Evolutionary conservation across 331 rosid species (phyloP).

Genomic region (Erythrophleum ivorense): DNA sequence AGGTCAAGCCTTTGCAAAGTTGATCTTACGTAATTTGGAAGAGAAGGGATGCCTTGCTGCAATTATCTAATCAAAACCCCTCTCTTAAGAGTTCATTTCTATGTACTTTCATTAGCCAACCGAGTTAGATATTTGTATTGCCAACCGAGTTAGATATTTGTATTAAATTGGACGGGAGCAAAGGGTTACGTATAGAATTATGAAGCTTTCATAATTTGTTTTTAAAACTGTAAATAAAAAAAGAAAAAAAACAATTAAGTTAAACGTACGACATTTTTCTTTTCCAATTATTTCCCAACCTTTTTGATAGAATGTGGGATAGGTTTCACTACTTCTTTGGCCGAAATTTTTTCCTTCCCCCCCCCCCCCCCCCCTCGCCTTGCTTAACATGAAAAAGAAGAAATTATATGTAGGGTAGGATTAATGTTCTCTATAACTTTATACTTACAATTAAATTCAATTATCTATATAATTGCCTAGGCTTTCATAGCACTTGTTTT

Average conservation of each 20-base stretch:
- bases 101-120: conserved; percentile 35
- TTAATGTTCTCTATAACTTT: no score
- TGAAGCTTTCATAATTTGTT: neutral
- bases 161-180: conserved; percentile 9
- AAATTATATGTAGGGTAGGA: no score
- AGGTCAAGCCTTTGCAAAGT: conserved; percentile 79
- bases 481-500: no score
- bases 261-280: neutral
- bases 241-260: no score
- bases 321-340: no score
- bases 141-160: conserved; percentile 36
- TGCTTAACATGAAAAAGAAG: no score
- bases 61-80: conserved; percentile 22
- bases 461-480: no score
- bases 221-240: neutral
- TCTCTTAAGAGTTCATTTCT: neutral
- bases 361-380: no score
- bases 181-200: neutral
- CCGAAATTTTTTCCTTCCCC: no score
- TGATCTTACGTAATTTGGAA: conserved; percentile 44
- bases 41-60: conserved; percentile 32
- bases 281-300: neutral
- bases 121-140: conserved; percentile 34
- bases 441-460: no score
- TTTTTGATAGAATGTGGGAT: neutral